Evolutionary conservation across 371 early-diverging fungal species (phyloP).

Genomic region (Mortierella sp.): DNA sequence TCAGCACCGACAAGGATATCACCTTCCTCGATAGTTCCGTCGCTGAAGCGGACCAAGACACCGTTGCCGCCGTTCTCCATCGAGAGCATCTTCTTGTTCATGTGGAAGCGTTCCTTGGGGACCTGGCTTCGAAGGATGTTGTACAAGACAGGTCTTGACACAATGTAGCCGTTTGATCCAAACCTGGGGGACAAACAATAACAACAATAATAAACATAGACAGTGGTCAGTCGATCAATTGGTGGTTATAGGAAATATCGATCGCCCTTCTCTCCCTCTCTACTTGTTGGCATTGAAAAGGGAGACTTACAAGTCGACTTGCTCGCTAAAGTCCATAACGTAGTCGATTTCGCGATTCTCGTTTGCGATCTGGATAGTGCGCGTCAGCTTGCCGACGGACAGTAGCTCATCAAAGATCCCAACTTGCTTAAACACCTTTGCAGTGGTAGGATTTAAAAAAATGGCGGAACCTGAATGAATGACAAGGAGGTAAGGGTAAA

Average conservation of each 20-base stretch:
- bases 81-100: constrained; percentile 19
- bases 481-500: background rate
- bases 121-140: constrained; percentile 6
- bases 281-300: too few species aligned
- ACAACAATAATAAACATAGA: too few species aligned
- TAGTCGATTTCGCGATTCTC: constrained; percentile 28
- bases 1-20: constrained; percentile 39
- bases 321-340: constrained; percentile 23
- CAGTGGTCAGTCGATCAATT: too few species aligned
- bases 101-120: constrained; percentile 22
- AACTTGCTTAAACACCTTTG: constrained; percentile 22
- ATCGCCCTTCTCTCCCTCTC: too few species aligned
- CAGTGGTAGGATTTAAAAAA: background rate
- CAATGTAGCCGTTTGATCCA: background rate
- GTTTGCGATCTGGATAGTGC: constrained; percentile 19
- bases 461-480: constrained; percentile 5
- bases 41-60: constrained; percentile 32
- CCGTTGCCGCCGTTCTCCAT: constrained; percentile 22
- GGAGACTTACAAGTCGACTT: background rate
- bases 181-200: too few species aligned
- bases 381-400: constrained; percentile 25
- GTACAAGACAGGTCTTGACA: background rate
- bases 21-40: constrained; percentile 18
- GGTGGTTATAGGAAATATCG: too few species aligned
- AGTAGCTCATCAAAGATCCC: constrained; percentile 33